These are phyloP conservation scores for Meyerozyma carpophila DNA, from an alignment of 1,139 yeast species.

Conservation along the genomic window DNA sequence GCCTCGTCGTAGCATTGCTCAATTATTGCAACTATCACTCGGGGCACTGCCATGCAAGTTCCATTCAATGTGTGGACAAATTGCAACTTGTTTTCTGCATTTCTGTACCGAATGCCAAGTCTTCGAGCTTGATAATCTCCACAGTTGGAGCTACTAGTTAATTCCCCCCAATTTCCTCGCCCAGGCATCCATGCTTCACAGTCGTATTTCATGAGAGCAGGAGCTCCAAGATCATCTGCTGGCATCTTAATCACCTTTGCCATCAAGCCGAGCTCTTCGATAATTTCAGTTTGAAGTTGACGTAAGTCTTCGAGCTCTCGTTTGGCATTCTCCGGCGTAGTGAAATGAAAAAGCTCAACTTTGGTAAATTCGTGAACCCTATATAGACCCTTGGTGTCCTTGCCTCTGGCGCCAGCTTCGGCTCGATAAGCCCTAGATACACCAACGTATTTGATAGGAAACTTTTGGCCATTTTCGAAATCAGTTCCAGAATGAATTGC, in stretches of 20 bases:
- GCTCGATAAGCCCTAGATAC: constrained; percentile 87
- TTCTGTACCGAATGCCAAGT: constrained; percentile 55
- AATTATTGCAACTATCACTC: constrained; percentile 80
- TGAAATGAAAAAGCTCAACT: constrained; percentile 87
- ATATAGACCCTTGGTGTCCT: constrained; percentile 86
- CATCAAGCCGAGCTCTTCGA: constrained; percentile 63
- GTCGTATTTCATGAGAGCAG: constrained; percentile 88
- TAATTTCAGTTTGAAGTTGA: constrained; percentile 58
- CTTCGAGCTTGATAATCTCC: constrained; percentile 88
- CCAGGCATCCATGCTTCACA: constrained; percentile 99
- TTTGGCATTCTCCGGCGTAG: constrained; percentile 40
- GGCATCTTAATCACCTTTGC: constrained; percentile 90
- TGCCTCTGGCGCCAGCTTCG: constrained; percentile 96
- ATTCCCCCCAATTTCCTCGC: constrained; percentile 87
- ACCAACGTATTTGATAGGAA: constrained; percentile 68
- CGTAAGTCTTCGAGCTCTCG: constrained; percentile 56
- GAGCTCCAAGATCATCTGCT: constrained; percentile 84
- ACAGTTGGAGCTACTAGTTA: constrained; percentile 88
- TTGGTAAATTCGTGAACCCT: constrained; percentile 98
- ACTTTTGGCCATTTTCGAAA: constrained; percentile 16
- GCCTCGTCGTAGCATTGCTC: constrained; percentile 74
- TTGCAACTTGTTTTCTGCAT: constrained; percentile 27
- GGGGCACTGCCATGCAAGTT: constrained; percentile 93
- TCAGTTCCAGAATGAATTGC: constrained; percentile 48
- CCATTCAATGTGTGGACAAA: constrained; percentile 88